Conservation (phyloP, 257 asterid genomes). For the Cordia subcordata region DNA sequence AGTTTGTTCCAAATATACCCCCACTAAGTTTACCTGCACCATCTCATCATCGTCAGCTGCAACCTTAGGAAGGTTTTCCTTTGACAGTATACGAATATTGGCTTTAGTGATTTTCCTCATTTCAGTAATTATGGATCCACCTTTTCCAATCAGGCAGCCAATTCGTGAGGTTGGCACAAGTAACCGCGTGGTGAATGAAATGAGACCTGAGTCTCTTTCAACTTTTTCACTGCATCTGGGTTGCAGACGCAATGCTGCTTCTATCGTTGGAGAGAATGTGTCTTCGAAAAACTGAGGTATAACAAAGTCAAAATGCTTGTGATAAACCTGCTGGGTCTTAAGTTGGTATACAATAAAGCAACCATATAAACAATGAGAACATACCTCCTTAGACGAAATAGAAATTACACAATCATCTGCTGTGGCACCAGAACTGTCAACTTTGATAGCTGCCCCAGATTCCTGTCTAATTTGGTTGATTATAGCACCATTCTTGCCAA, state of each 20-base stretch:
- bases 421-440: constrained; percentile 72
- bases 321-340: not conserved
- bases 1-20: not conserved
- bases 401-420: constrained; percentile 83
- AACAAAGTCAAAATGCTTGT: no score
- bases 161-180: constrained; percentile 84
- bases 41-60: constrained; percentile 95
- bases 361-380: not conserved
- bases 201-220: constrained; percentile 88
- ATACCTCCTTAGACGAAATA: constrained; percentile 78
- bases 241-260: constrained; percentile 87
- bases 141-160: constrained; percentile 97
- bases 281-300: constrained; percentile 58
- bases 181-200: constrained; percentile 68
- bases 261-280: constrained; percentile 75
- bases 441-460: constrained; percentile 79
- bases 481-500: constrained; percentile 83
- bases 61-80: constrained; percentile 86
- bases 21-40: constrained; percentile 70
- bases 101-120: constrained; percentile 91
- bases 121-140: constrained; percentile 89
- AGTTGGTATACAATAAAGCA: not conserved
- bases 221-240: constrained; percentile 96
- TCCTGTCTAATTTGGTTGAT: constrained; percentile 95
- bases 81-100: constrained; percentile 76